Conservation (phyloP, 805 yeast genomes). For the Starmerella floris region DNA sequence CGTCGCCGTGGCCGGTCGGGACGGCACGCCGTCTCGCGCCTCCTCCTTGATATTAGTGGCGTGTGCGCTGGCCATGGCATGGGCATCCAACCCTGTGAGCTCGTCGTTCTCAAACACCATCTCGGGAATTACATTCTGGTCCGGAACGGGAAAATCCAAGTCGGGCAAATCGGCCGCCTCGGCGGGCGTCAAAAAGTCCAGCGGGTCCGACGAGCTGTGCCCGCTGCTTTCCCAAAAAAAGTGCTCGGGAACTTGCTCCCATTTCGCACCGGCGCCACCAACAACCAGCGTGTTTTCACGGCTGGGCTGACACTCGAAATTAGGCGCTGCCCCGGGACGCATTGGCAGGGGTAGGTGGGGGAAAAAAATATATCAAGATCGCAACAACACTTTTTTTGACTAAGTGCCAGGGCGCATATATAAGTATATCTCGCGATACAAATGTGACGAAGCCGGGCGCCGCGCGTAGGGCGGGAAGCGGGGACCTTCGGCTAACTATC, state of each 20-base stretch:
- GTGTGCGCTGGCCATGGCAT: neutral
- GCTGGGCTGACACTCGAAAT: neutral
- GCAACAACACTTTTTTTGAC: too few species aligned
- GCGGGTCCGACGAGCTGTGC: slow-evolving; percentile 1
- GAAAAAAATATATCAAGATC: neutral
- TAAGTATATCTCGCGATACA: neutral
- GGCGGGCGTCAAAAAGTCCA: slow-evolving; percentile 3
- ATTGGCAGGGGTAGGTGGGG: neutral
- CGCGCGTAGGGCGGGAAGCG: too few species aligned
- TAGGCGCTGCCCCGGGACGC: neutral
- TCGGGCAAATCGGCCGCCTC: slow-evolving; percentile 13
- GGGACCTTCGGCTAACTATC: too few species aligned
- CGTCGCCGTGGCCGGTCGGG: too few species aligned
- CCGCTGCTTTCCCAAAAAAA: neutral
- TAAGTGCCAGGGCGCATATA: neutral
- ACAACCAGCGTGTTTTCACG: neutral
- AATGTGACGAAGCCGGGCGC: too few species aligned
- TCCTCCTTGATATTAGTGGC: neutral
- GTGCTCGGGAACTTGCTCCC: neutral
- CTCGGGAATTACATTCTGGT: slow-evolving; percentile 15
- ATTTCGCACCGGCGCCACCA: neutral
- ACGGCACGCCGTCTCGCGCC: too few species aligned
- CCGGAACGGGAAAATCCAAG: slow-evolving; percentile 17
- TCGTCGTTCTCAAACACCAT: slow-evolving; percentile 15
- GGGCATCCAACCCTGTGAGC: neutral